Percentiles rank a stretch among this genome's conserved stretches.
Evolutionary conservation across 2,329 filamentous ascomycete species (phyloP).

Genomic region (Dothideomycetidae sp.): DNA sequence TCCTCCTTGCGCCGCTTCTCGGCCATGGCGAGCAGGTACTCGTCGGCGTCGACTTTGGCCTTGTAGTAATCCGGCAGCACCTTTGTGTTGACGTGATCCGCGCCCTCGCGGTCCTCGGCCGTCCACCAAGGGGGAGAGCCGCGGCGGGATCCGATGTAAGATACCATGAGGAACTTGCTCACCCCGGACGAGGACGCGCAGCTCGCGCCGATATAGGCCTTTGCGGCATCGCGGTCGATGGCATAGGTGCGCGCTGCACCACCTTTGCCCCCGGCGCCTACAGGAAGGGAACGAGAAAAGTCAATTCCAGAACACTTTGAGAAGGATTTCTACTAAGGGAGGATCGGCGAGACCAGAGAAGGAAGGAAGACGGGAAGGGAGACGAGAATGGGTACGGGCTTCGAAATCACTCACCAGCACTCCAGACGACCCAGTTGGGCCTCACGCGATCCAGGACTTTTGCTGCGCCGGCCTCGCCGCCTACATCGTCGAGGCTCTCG

Average conservation of each 20-base stretch:
- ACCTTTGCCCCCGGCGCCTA: constrained; percentile 43
- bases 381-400: neutral
- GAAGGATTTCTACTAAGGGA: no score
- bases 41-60: constrained; percentile 42
- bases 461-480: constrained; percentile 46
- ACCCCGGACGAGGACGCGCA: constrained; percentile 28
- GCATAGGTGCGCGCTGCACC: constrained; percentile 36
- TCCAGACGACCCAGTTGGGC: constrained; percentile 55
- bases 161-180: constrained; percentile 42
- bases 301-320: no score
- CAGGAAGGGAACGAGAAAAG: no score
- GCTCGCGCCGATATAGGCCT: constrained; percentile 38
- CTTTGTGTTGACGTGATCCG: constrained; percentile 35
- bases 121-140: constrained; percentile 37
- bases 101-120: constrained; percentile 32
- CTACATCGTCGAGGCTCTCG: constrained; percentile 56
- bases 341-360: neutral
- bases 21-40: constrained; percentile 36
- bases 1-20: constrained; percentile 17
- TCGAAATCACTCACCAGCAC: constrained; percentile 39
- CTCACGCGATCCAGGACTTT: constrained; percentile 46
- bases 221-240: constrained; percentile 41
- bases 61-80: constrained; percentile 37
- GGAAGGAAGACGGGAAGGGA: neutral
- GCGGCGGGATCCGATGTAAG: constrained; percentile 37